Percentiles rank a stretch among this genome's conserved stretches.
phyloP scores from a whole-genome alignment of 2,329 filamentous ascomycete species.

The Penicillium sp. region DNA sequence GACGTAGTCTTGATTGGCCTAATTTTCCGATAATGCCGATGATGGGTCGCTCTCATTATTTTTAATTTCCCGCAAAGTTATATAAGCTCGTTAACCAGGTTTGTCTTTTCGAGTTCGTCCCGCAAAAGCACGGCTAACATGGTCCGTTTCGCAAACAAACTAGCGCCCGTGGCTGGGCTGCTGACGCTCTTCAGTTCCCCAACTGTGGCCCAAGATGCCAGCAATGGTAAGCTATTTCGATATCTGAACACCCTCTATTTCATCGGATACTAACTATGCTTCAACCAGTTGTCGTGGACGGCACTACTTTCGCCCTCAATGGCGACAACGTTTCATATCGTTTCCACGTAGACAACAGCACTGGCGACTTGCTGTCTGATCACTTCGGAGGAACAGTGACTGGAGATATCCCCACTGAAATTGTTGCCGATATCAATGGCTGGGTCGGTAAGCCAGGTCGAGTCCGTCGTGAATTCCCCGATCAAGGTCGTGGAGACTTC shows the following conservation, averaged over 20 bases:
- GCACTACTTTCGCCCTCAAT: slow-evolving; percentile 57
- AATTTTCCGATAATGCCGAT: not conserved
- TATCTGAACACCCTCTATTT: not conserved
- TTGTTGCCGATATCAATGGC: slow-evolving; percentile 42
- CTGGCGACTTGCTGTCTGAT: slow-evolving; percentile 58
- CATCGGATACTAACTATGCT: not conserved
- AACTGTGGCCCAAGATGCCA: not conserved
- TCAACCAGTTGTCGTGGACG: slow-evolving; percentile 50
- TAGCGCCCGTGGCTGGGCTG: not conserved
- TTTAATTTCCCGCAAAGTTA: not conserved
- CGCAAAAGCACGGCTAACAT: not conserved
- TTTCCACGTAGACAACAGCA: slow-evolving; percentile 59
- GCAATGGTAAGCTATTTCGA: not conserved
- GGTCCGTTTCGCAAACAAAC: not conserved
- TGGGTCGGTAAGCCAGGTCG: slow-evolving; percentile 56
- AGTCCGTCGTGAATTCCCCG: slow-evolving; percentile 61
- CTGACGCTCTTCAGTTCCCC: not conserved
- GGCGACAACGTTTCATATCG: slow-evolving; percentile 60
- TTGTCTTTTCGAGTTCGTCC: not conserved
- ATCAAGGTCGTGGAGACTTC: slow-evolving; percentile 63
- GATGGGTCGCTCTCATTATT: not conserved
- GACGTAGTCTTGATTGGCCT: not conserved
- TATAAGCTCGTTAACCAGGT: not conserved
- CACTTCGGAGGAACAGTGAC: slow-evolving; percentile 60
- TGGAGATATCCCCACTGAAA: slow-evolving; percentile 51